Base-by-base conservation (phyloP, 805 yeast genomes). In the Candida tallmaniae region DNA sequence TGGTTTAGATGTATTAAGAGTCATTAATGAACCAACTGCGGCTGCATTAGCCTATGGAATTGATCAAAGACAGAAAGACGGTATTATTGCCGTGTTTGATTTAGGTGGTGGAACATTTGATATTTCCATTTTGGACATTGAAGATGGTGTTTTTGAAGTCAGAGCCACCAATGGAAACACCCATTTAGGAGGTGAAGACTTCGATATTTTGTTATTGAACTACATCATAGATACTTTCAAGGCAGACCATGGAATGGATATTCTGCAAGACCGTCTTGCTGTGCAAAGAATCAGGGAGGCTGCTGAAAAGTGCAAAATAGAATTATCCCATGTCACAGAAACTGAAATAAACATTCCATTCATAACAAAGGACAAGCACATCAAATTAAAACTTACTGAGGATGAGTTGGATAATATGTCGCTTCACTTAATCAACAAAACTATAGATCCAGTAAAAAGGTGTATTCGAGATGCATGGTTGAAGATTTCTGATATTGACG, bases 51-150 rank as follows among this genome's bases (percentile, higher is more conserved):
- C 90, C 26, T 83, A 83, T 53, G 93, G 93, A 29, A 62, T 82
- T 19, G 83, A 80, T 45, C 68, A 72, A 48, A 65, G 69, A 35
- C 50, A 50, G 33, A 58, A 70, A 38, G 76, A 73, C 51, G 76
- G 77, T 25, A 62, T 72, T 28, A 65, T 75, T 14, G 74, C 78
- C 24, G 78, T 75, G 27, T 83, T 80, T 51, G 94, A 83, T 60
- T 70, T 83, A 46, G 93, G 93, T 47, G 93, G 93, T 40, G 93
- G 93, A 40, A 83, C 93, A 26, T 83, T 83, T 58, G 94, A 83
- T 61, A 82, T 83, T 29, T 82, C 90, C 11, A 70, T 83, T 38
- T 62, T 83, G 44, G 86, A 83, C 46, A 82, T 83, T 39, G 90
- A 81, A 49, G 83, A 77, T 47, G 86, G 88, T 42, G 85, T 83